phyloP scores from a whole-genome alignment of 2,329 filamentous ascomycete species.

The Pestalotiopsis sp. region DNA sequence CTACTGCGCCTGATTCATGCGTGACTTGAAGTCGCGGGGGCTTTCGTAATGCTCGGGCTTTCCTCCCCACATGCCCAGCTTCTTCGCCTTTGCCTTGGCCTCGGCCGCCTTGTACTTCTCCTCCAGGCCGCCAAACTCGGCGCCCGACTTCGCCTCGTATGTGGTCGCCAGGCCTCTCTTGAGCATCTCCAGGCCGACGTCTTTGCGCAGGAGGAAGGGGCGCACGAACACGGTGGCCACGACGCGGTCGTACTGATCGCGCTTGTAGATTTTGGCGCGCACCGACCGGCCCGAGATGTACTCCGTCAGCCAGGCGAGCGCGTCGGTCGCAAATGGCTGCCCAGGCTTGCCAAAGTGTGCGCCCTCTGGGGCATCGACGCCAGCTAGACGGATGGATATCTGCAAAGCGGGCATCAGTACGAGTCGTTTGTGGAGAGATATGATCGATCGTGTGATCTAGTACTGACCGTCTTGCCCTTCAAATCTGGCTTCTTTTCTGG shows the following conservation, averaged over 20 bases:
- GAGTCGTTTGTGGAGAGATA: not conserved
- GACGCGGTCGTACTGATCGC: constrained; percentile 90
- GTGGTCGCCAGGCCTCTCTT: constrained; percentile 82
- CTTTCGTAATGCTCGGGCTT: constrained; percentile 71
- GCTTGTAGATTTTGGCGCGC: constrained; percentile 78
- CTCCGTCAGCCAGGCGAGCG: constrained; percentile 75
- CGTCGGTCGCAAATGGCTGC: constrained; percentile 83
- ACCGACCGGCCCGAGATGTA: constrained; percentile 76
- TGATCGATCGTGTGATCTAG: not conserved
- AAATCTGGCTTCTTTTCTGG: constrained; percentile 70
- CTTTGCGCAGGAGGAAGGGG: constrained; percentile 67
- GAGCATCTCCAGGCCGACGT: constrained; percentile 91
- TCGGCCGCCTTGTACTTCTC: constrained; percentile 68
- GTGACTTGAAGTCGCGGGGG: constrained; percentile 83
- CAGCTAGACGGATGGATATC: constrained; percentile 88
- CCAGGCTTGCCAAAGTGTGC: constrained; percentile 89
- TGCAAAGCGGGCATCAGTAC: constrained; percentile 35
- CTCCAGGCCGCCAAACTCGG: constrained; percentile 80
- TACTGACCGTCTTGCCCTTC: constrained; percentile 74
- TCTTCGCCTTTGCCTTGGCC: constrained; percentile 64
- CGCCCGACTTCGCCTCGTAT: constrained; percentile 89
- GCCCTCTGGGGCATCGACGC: constrained; percentile 89
- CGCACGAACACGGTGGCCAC: constrained; percentile 84
- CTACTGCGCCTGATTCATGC: constrained; percentile 37
- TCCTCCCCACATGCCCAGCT: constrained; percentile 76